Evolutionary conservation across 2,329 filamentous ascomycete genomes (phyloP).

Genomic region (Trichoderma polysporum): DNA sequence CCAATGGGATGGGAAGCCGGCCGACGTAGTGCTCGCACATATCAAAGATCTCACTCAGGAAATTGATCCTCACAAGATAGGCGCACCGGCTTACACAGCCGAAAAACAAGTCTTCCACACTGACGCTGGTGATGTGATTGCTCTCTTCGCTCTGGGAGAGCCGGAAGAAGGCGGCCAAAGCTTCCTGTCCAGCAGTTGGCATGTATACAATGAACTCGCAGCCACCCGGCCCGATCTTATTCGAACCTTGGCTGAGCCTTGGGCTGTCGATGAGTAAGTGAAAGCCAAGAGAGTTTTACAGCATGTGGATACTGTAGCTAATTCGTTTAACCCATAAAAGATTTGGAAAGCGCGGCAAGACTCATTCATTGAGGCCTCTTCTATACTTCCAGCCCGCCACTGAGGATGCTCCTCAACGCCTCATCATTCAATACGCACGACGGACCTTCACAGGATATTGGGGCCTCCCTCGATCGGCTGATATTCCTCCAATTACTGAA

Average conservation of each 20-base stretch:
- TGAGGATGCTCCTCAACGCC: constrained; percentile 46
- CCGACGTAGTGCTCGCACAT: constrained; percentile 56
- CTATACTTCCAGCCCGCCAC: constrained; percentile 55
- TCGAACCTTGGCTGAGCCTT: constrained; percentile 52
- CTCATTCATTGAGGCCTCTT: constrained; percentile 43
- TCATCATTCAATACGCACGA: constrained; percentile 61
- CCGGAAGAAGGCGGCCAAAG: constrained; percentile 55
- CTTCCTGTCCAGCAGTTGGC: constrained; percentile 56
- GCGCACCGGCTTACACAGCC: constrained; percentile 57
- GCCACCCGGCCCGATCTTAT: constrained; percentile 59
- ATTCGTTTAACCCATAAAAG: constrained; percentile 33
- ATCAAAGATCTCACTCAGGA: constrained; percentile 59
- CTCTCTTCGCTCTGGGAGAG: constrained; percentile 55
- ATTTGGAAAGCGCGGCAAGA: constrained; percentile 48
- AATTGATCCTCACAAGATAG: constrained; percentile 43
- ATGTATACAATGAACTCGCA: constrained; percentile 63
- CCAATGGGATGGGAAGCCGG: constrained; percentile 43
- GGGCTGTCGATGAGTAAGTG: constrained; percentile 45
- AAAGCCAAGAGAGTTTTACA: neutral
- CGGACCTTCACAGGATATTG: constrained; percentile 59
- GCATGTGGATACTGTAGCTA: neutral
- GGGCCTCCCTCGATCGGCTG: constrained; percentile 49
- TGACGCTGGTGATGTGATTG: constrained; percentile 59
- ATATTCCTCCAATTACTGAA: constrained; percentile 57
- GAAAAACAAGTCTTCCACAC: constrained; percentile 66